Evolutionary conservation across 768 basidiomycete species (phyloP).

Genomic region (Mycena olivaceomarginata): DNA sequence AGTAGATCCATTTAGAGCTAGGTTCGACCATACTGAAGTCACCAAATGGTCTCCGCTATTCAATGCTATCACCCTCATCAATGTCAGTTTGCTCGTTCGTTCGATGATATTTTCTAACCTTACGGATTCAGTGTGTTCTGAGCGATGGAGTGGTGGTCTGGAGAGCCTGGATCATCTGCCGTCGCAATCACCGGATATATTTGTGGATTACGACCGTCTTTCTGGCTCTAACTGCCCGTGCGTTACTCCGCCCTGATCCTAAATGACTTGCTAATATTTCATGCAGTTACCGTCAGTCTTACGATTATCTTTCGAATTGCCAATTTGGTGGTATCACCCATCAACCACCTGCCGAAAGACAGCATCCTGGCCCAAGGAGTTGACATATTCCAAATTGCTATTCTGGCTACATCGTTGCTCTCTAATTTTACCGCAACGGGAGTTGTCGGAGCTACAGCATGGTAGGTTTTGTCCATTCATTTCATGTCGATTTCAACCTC

Average conservation of each 20-base stretch:
- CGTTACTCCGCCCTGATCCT: not conserved
- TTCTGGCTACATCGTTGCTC: slow-evolving; percentile 32
- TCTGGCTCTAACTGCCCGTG: slow-evolving; percentile 28
- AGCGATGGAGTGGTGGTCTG: slow-evolving; percentile 38
- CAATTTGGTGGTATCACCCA: slow-evolving; percentile 21
- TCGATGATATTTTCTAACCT: not conserved
- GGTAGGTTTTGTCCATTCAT: not conserved
- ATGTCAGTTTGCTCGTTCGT: not conserved
- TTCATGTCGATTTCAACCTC: not conserved
- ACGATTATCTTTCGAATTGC: slow-evolving; percentile 34
- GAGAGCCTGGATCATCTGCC: slow-evolving; percentile 38
- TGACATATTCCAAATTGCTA: slow-evolving; percentile 31
- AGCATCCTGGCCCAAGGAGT: not conserved
- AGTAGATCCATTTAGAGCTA: not conserved
- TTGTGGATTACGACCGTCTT: slow-evolving; percentile 37
- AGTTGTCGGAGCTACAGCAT: slow-evolving; percentile 33
- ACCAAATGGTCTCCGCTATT: slow-evolving; percentile 36
- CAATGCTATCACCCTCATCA: slow-evolving; percentile 35
- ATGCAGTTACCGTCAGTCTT: slow-evolving; percentile 34
- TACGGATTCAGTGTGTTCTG: slow-evolving; percentile 22
- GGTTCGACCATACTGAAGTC: slow-evolving; percentile 19
- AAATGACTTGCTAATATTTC: too few relatives aligned
- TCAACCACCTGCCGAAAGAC: slow-evolving; percentile 6
- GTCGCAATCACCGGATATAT: slow-evolving; percentile 35
- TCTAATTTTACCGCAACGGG: slow-evolving; percentile 42